Evolutionary conservation across 768 basidiomycete genomes (phyloP).

Genomic region (Xerocomus brunneocitrinus): DNA sequence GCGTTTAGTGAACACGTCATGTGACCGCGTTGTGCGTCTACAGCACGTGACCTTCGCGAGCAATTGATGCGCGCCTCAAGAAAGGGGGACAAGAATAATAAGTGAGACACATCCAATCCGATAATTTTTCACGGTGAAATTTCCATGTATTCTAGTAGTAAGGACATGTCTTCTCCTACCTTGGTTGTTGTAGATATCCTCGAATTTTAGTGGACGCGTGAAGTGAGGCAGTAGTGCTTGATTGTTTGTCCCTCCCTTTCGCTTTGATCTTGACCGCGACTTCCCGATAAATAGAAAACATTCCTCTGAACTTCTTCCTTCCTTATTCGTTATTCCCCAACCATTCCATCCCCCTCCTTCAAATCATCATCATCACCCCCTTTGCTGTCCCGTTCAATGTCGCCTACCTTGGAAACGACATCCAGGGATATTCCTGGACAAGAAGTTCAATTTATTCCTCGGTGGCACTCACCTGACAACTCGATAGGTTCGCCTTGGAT

Average conservation of each 20-base stretch:
- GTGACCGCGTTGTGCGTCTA: slow-evolving; percentile 10
- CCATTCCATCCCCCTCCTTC: not conserved
- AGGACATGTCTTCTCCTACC: not conserved
- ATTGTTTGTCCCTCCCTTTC: slow-evolving; percentile 8
- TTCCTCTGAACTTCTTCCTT: not conserved
- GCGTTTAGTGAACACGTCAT: slow-evolving; percentile 9
- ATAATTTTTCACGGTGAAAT: not conserved
- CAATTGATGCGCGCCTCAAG: not conserved
- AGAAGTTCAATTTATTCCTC: not conserved
- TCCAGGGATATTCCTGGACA: not conserved
- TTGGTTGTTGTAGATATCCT: not conserved
- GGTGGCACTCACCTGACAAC: slow-evolving; percentile 6
- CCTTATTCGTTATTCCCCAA: not conserved
- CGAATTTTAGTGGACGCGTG: not conserved
- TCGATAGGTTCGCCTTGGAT: not conserved
- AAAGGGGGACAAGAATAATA: slow-evolving; percentile 8
- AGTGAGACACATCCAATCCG: slow-evolving; percentile 10
- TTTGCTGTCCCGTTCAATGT: not conserved
- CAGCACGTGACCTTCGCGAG: slow-evolving; percentile 14
- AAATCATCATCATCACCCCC: not conserved
- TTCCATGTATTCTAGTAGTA: not conserved
- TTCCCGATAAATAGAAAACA: slow-evolving; percentile 12
- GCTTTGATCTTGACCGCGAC: slow-evolving; percentile 11
- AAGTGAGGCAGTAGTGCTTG: not conserved
- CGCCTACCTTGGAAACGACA: not conserved